These are phyloP conservation scores for Handroanthus guayacan DNA, from an alignment of 257 asterid genomes.

Conservation along the genomic window DNA sequence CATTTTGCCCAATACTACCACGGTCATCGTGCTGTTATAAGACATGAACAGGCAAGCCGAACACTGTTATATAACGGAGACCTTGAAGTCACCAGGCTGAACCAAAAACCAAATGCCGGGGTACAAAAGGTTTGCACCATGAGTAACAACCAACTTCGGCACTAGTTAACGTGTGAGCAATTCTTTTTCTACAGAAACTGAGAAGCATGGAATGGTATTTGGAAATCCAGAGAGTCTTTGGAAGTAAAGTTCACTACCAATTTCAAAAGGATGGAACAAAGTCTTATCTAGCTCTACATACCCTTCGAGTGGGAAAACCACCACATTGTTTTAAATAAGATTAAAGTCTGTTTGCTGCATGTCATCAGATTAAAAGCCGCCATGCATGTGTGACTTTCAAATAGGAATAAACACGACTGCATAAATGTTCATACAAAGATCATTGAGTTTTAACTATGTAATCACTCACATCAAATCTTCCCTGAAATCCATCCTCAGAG, in stretches of 20 bases:
- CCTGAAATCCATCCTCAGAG: neutral
- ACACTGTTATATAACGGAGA: conserved; percentile 70
- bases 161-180: too few species aligned
- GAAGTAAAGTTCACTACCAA: too few species aligned
- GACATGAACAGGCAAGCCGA: conserved; percentile 89
- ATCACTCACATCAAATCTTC: neutral
- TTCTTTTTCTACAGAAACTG: neutral
- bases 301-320: too few species aligned
- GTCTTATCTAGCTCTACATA: neutral
- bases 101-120: conserved; percentile 53
- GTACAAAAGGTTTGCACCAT: conserved; percentile 30
- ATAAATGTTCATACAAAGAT: neutral
- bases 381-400: neutral
- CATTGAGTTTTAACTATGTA: conserved; percentile 1
- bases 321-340: neutral
- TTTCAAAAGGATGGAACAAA: neutral
- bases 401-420: neutral
- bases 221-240: neutral
- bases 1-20: conserved; percentile 64
- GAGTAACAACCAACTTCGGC: neutral
- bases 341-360: neutral
- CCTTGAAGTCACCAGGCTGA: conserved; percentile 68
- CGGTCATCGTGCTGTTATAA: conserved; percentile 96
- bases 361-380: neutral
- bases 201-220: conserved; percentile 8